Evolutionary conservation across 805 yeast species (phyloP).

Genomic region (Wickerhamiella occidentalis): DNA sequence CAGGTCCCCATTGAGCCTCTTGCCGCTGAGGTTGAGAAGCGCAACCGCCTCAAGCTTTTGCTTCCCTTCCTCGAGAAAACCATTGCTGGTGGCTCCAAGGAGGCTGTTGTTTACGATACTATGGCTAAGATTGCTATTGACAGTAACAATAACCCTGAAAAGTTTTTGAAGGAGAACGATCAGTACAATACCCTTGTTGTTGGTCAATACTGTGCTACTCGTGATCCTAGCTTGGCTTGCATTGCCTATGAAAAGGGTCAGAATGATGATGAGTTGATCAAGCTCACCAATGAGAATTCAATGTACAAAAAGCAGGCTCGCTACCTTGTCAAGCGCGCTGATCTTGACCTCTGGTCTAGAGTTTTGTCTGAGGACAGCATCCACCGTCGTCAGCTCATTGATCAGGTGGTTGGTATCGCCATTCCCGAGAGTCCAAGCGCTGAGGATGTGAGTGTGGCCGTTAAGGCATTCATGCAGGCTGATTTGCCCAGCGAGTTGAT

Average conservation of each 20-base stretch:
- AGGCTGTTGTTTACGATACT: slow-evolving; percentile 85
- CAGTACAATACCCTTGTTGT: slow-evolving; percentile 87
- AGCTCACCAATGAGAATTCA: slow-evolving; percentile 89
- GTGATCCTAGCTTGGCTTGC: slow-evolving; percentile 96
- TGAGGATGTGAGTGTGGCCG: slow-evolving; percentile 89
- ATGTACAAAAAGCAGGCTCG: slow-evolving; percentile 99
- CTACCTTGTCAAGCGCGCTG: slow-evolving; percentile 81
- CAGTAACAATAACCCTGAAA: slow-evolving; percentile 94
- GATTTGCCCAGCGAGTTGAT: slow-evolving; percentile 86
- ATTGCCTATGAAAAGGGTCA: slow-evolving; percentile 94
- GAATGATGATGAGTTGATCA: slow-evolving; percentile 78
- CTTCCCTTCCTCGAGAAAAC: slow-evolving; percentile 89
- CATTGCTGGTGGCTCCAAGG: slow-evolving; percentile 67
- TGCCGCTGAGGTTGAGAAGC: slow-evolving; percentile 89
- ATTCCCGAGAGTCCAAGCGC: slow-evolving; percentile 95
- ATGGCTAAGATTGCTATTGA: slow-evolving; percentile 96
- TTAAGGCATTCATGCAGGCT: slow-evolving; percentile 94
- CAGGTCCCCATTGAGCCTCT: slow-evolving; percentile 86
- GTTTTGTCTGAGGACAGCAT: slow-evolving; percentile 66
- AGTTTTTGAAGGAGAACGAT: slow-evolving; percentile 82
- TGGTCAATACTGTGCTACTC: slow-evolving; percentile 96
- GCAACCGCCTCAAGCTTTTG: slow-evolving; percentile 83
- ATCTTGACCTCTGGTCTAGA: slow-evolving; percentile 63
- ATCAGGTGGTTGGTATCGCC: slow-evolving; percentile 90
- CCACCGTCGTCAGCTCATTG: slow-evolving; percentile 84